Conservation (phyloP, 108 stramenopile species). For the Pseudonitzschia delicatissima region DNA sequence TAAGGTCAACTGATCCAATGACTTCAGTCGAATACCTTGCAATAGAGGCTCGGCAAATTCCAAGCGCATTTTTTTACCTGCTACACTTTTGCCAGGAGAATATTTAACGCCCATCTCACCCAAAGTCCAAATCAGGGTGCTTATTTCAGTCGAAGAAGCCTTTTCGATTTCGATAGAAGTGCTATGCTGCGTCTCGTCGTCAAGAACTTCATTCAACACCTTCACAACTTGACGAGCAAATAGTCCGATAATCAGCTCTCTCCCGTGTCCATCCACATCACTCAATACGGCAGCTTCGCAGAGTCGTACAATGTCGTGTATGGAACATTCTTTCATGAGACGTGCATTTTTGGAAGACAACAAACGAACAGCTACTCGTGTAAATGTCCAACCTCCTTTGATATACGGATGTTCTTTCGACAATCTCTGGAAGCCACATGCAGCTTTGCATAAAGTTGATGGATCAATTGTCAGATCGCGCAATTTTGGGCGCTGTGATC, state of each 20-base stretch:
- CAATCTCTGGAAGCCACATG: slow-evolving; percentile 33
- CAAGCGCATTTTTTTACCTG: slow-evolving; percentile 36
- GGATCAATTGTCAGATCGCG: slow-evolving; percentile 52
- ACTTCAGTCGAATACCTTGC: slow-evolving; percentile 11
- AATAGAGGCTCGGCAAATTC: slow-evolving; percentile 16
- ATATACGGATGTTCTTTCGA: slow-evolving; percentile 27
- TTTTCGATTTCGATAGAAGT: slow-evolving; percentile 10
- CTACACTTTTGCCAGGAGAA: not conserved
- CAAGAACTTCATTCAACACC: slow-evolving; percentile 40
- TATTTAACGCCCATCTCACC: slow-evolving; percentile 45
- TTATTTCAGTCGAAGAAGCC: slow-evolving; percentile 31
- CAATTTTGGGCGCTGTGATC: slow-evolving; percentile 29
- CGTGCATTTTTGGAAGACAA: slow-evolving; percentile 51
- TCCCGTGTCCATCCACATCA: slow-evolving; percentile 27
- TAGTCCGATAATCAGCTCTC: slow-evolving; percentile 32
- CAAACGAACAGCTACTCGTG: slow-evolving; percentile 41
- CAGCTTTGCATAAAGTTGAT: slow-evolving; percentile 47
- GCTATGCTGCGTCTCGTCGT: slow-evolving; percentile 3
- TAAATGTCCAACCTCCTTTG: slow-evolving; percentile 36
- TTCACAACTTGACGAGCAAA: slow-evolving; percentile 46
- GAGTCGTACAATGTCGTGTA: slow-evolving; percentile 37
- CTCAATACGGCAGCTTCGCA: slow-evolving; percentile 34
- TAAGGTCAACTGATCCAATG: slow-evolving; percentile 5
- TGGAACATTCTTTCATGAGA: slow-evolving; percentile 40
- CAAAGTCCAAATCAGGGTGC: slow-evolving; percentile 40